phyloP scores from a whole-genome alignment of 805 yeast genomes.

The Zygosaccharomyces lentus region DNA sequence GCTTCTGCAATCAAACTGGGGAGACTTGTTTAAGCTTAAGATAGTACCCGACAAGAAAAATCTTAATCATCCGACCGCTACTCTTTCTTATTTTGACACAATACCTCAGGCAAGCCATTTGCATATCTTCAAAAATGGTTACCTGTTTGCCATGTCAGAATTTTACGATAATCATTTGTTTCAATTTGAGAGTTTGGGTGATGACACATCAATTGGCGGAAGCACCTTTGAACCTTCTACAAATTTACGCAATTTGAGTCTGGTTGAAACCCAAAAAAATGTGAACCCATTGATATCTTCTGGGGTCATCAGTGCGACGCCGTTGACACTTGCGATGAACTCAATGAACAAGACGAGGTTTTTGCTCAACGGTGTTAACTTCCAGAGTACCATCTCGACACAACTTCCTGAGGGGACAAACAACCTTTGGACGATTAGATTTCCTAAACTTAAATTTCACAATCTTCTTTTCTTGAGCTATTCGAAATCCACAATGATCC shows the following conservation, averaged over 20 bases:
- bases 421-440: conserved; percentile 59
- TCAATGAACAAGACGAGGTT: conserved; percentile 38
- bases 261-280: conserved; percentile 46
- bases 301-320: conserved; percentile 30
- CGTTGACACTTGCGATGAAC: conserved; percentile 31
- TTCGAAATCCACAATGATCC: conserved; percentile 22
- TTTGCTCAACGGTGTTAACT: conserved; percentile 54
- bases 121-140: conserved; percentile 69
- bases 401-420: conserved; percentile 66
- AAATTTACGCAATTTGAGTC: conserved; percentile 51
- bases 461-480: conserved; percentile 25
- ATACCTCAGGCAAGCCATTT: conserved; percentile 55
- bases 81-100: conserved; percentile 73
- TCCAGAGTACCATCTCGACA: conserved; percentile 63
- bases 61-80: conserved; percentile 37
- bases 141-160: conserved; percentile 62
- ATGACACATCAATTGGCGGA: conserved; percentile 35
- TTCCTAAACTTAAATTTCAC: conserved; percentile 30
- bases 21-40: conserved; percentile 71
- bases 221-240: conserved; percentile 30
- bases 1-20: conserved; percentile 62
- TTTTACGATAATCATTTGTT: conserved; percentile 61
- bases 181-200: conserved; percentile 76
- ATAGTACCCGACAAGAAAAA: conserved; percentile 42
- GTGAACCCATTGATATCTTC: conserved; percentile 51